Conservation (phyloP, 2,329 filamentous ascomycete genomes). For the Ascocoryne sarcoides region DNA sequence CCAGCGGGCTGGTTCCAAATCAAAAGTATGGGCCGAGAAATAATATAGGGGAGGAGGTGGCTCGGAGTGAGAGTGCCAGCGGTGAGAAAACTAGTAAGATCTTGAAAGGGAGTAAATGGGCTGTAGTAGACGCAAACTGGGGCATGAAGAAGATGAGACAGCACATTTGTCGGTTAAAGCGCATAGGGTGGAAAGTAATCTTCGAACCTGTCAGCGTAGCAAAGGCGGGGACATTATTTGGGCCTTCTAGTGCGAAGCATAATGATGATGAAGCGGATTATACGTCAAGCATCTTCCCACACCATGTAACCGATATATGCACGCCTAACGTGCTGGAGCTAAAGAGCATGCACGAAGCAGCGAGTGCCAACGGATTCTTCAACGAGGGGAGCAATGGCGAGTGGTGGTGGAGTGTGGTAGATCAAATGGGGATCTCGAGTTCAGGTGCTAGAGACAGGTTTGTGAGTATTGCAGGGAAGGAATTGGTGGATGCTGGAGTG, state of each 20-base stretch:
- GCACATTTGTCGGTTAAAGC: too few relatives aligned
- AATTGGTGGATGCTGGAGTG: constrained; percentile 69
- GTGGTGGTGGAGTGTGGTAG: constrained; percentile 81
- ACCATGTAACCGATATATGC: constrained; percentile 58
- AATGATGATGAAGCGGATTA: constrained; percentile 3
- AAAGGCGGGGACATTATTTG: constrained; percentile 65
- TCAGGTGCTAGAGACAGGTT: constrained; percentile 62
- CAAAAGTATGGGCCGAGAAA: too few relatives aligned
- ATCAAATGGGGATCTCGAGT: constrained; percentile 67
- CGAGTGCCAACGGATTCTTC: constrained; percentile 57
- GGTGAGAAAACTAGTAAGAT: neutral
- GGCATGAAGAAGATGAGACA: constrained; percentile 29
- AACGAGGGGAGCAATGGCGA: constrained; percentile 50
- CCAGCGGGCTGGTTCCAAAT: too few relatives aligned
- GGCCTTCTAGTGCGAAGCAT: constrained; percentile 10
- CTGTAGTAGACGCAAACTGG: constrained; percentile 88
- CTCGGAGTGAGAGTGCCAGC: too few relatives aligned
- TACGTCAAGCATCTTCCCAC: constrained; percentile 42
- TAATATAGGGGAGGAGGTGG: too few relatives aligned
- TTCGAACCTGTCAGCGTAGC: constrained; percentile 85
- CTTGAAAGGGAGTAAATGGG: constrained; percentile 40
- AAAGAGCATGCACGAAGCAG: constrained; percentile 65
- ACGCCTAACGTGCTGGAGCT: constrained; percentile 83
- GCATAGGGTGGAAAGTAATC: constrained; percentile 46
- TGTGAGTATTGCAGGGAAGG: constrained; percentile 53